Conservation (phyloP, 1,284 basidiomycete species). For the Stereum hirsutum region DNA sequence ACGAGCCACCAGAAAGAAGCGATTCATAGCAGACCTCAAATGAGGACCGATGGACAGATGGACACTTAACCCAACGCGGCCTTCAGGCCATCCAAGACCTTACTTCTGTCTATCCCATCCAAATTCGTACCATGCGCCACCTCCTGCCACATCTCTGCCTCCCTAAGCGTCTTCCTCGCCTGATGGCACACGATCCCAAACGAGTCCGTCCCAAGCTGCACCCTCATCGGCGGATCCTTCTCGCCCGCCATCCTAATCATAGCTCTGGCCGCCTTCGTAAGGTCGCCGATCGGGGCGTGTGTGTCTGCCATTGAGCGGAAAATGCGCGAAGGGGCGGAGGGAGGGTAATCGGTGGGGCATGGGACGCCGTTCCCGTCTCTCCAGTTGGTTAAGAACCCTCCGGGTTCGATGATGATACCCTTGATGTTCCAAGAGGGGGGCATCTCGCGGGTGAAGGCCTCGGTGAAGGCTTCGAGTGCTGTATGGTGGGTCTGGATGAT, state of each 20-base stretch:
- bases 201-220: conserved; percentile 25
- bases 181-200: conserved; percentile 17
- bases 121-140: conserved; percentile 21
- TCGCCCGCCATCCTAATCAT: conserved; percentile 14
- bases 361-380: conserved; percentile 9
- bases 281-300: conserved; percentile 9
- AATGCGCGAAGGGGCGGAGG: conserved; percentile 5
- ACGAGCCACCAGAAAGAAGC: too few relatives aligned
- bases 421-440: conserved; percentile 22
- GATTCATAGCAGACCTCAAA: too few relatives aligned
- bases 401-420: conserved; percentile 26
- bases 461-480: conserved; percentile 27
- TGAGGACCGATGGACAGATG: too few relatives aligned
- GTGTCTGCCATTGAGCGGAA: conserved; percentile 5
- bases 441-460: conserved; percentile 19
- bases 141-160: conserved; percentile 18
- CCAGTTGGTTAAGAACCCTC: conserved; percentile 24
- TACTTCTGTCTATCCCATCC: conserved; percentile 12
- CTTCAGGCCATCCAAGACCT: not conserved
- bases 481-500: not conserved
- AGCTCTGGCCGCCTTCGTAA: conserved; percentile 12
- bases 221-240: conserved; percentile 21
- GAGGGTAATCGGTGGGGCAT: conserved; percentile 12
- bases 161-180: conserved; percentile 19
- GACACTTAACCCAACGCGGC: too few relatives aligned